phyloP scores from a whole-genome alignment of 768 basidiomycete genomes.

The Pisolithus orientalis region DNA sequence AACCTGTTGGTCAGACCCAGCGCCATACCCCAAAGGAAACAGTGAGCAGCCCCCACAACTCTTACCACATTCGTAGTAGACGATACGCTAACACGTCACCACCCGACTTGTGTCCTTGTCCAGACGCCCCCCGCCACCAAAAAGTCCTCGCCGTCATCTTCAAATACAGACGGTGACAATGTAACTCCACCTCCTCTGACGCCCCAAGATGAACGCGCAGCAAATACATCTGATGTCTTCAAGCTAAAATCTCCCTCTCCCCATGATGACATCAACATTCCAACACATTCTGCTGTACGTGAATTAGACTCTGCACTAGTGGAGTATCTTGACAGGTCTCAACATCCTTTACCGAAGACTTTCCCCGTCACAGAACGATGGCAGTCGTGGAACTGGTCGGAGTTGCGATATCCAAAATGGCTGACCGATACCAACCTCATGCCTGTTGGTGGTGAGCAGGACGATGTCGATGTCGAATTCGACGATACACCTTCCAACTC shows the following conservation, averaged over 20 bases:
- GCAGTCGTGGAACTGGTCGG: slow-evolving; percentile 31
- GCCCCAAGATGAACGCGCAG: slow-evolving; percentile 27
- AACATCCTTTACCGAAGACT: slow-evolving; percentile 17
- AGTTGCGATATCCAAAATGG: slow-evolving; percentile 26
- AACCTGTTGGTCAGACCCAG: slow-evolving; percentile 21
- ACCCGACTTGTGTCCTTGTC: not conserved
- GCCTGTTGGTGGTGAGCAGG: slow-evolving; percentile 14
- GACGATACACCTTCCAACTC: slow-evolving; percentile 12
- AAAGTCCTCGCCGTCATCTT: slow-evolving; percentile 22
- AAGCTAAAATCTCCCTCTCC: slow-evolving; percentile 19
- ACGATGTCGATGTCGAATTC: slow-evolving; percentile 20
- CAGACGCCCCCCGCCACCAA: slow-evolving; percentile 16
- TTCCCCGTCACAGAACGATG: slow-evolving; percentile 21
- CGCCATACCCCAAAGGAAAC: slow-evolving; percentile 18
- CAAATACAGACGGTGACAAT: slow-evolving; percentile 26
- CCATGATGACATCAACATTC: slow-evolving; percentile 14
- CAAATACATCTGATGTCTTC: slow-evolving; percentile 13
- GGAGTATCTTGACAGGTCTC: slow-evolving; percentile 21
- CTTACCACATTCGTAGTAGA: not conserved
- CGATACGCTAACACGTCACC: slow-evolving; percentile 4
- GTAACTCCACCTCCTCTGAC: slow-evolving; percentile 31
- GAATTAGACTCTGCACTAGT: slow-evolving; percentile 17
- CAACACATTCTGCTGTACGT: slow-evolving; percentile 17
- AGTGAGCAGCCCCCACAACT: slow-evolving; percentile 9
- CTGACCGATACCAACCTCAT: slow-evolving; percentile 2